Base-by-base conservation (phyloP, 768 basidiomycete genomes). In the Phylloporus arenicola region DNA sequence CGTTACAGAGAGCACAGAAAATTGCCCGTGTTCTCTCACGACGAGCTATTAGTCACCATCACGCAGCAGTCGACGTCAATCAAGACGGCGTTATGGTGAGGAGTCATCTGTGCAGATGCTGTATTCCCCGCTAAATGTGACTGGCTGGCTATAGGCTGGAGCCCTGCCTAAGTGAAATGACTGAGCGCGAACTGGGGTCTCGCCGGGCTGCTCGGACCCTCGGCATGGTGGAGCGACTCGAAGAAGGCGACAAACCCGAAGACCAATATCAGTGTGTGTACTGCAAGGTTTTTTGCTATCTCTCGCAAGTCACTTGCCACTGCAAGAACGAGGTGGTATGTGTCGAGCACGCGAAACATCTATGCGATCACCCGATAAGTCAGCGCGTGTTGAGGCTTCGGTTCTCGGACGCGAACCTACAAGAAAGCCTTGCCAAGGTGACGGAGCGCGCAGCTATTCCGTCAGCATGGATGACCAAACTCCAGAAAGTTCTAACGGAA, bases 21-120 rank as follows among this genome's bases (percentile, higher is more conserved):
- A 67, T 75, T 89, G 35, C 96, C 96, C 5, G 96, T 99, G 4
- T 99, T 99, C 70, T 97, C 93, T 29, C 96, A 99, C 67, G 92
- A 98, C 60, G 96, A 98, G 70, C 79, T 98, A 22, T 78, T 99
- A 56, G 81, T 97, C 64, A 95, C 95, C n/a, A 94, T 98, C 64
- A 92, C 90, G n/a, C 84, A 92, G 61, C 91, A 95, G 68, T 93
- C 92, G 3, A 81, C 86, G 47, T 86, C 86, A 16, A 94, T 96
- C 62, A 86, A 89, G 66, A 95, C 93, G 31, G 90, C 95, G 3
- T 74, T 89, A 61, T 98, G 96, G 95, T 94, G 65, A 55, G 84
- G 71, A 48, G 43, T 27, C 43, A 41, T 31, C 47, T 20, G 31
- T 41, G 39, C 47, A 38, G 22, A 47, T 47, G 57, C 55, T 20